Evolutionary conservation across 371 early-diverging fungal species (phyloP), one percentile per base, ranked within the genome.

Genomic region (Mortierella polycephala): DNA sequence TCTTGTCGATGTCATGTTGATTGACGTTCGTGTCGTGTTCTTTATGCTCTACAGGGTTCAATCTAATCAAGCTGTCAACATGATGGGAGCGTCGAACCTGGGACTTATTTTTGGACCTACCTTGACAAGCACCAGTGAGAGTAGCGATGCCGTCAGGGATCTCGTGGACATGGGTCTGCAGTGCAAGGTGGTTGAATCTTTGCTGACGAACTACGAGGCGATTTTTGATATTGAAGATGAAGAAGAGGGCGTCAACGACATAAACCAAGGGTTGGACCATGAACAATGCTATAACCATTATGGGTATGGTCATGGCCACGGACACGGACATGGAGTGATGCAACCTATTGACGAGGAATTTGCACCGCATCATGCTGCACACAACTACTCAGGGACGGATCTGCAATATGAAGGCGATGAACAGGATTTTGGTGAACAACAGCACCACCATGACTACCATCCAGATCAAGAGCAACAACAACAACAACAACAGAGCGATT

Each of bases 91-190:
- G 7, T 84, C 87, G 42, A 97, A 97, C 67, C 76, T 98, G 54
- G 87, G 95, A 10, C 95, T 98, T 44, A 92, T 95, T 16, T 95
- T 94, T 84, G 97, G 97, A 4, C 93, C 98, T 23, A 96, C 96
- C 7, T 75, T 98, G 18, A 85, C 96, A 81, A 92, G 87, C 54
- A 83, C 86, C 14, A 75, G 72, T 47, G 72, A 60, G 23, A 81
- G 67, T 41, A 60, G 51, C 5, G 71, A 72, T 42, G 81, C 69
- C n/a, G 65, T 74, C 44, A 49, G 64, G 7, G 69, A 84, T 30
- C 73, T 86, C 7, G 85, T 84, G 18, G 89, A 88, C 57, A 88
- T 89, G 60, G 84, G 86, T 39, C 83, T 83, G 74, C 90, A 89
- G 47, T 86, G 87, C 52, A 83, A 79, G 56, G 85, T 90, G 5